Percentiles rank a stretch among this genome's conserved stretches.
Evolutionary conservation across 805 yeast genomes (phyloP).

Genomic region (Limtongia smithiae): DNA sequence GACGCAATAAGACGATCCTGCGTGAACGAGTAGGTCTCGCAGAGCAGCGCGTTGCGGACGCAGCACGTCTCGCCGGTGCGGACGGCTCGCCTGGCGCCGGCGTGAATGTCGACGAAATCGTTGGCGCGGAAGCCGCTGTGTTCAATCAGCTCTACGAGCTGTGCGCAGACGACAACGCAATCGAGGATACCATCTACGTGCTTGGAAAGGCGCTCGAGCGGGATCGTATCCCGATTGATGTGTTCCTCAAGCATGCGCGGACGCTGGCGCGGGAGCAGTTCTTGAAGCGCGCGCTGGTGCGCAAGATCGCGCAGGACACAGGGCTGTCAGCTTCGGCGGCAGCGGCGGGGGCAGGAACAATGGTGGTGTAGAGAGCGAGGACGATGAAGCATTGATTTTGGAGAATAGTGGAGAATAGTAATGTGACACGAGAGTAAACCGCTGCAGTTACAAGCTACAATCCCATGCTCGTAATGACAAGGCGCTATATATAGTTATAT

Average conservation of each 20-base stretch:
- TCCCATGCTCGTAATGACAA: too few relatives aligned
- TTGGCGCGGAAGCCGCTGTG: constrained; percentile 51
- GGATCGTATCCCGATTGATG: constrained; percentile 45
- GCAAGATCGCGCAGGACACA: constrained; percentile 28
- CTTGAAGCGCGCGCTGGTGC: constrained; percentile 46
- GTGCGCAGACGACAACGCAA: constrained; percentile 63
- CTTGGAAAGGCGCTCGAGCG: constrained; percentile 54
- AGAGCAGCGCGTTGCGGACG: constrained; percentile 36
- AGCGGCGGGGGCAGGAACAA: too few relatives aligned
- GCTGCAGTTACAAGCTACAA: too few relatives aligned
- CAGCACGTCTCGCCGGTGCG: constrained; percentile 21
- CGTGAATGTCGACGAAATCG: constrained; percentile 42
- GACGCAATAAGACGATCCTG: constrained; percentile 18
- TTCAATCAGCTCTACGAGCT: constrained; percentile 61
- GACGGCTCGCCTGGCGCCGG: constrained; percentile 4
- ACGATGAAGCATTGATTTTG: too few relatives aligned
- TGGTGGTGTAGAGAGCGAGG: too few relatives aligned
- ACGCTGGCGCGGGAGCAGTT: constrained; percentile 64
- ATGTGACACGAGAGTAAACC: too few relatives aligned
- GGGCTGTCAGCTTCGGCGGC: constrained; percentile 7
- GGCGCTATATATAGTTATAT: too few relatives aligned
- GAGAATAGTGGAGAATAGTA: too few relatives aligned
- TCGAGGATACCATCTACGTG: constrained; percentile 62
- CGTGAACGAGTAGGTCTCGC: constrained; percentile 30
- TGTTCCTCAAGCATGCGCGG: constrained; percentile 49